These are phyloP conservation scores for Colletotrichum higginsianum DNA, from an alignment of 2,329 filamentous ascomycete genomes.

Conservation along the genomic window DNA sequence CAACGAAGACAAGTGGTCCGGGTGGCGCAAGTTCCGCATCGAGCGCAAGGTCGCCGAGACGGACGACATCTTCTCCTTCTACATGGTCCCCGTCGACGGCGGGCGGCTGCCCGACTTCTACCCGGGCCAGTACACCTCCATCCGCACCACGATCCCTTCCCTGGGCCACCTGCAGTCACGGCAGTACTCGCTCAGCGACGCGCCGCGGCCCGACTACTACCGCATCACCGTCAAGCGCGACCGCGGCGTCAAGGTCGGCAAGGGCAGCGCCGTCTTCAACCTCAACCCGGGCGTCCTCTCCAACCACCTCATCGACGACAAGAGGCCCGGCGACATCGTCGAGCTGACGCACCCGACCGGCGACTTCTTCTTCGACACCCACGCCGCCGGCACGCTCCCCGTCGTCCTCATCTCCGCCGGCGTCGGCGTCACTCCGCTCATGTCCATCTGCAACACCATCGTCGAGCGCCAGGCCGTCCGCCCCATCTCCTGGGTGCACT, in stretches of 20 bases:
- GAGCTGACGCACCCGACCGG: constrained; percentile 77
- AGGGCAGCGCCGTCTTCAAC: constrained; percentile 59
- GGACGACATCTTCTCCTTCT: constrained; percentile 79
- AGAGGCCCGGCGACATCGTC: constrained; percentile 73
- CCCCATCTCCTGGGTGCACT: constrained; percentile 73
- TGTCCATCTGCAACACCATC: constrained; percentile 72
- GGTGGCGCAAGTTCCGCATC: constrained; percentile 79
- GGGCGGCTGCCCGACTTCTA: constrained; percentile 73
- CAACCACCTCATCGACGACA: constrained; percentile 76
- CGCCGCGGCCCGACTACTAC: constrained; percentile 73
- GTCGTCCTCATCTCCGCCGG: constrained; percentile 75
- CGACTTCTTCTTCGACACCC: constrained; percentile 70
- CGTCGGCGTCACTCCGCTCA: constrained; percentile 72
- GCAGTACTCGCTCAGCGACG: constrained; percentile 81
- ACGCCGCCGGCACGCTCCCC: constrained; percentile 57
- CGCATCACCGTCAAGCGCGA: constrained; percentile 82
- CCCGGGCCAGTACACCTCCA: constrained; percentile 81
- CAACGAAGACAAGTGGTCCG: constrained; percentile 68
- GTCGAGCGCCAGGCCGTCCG: constrained; percentile 60
- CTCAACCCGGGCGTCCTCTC: constrained; percentile 76
- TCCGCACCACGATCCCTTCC: constrained; percentile 70
- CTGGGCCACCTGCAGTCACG: constrained; percentile 74
- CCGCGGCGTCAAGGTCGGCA: constrained; percentile 57
- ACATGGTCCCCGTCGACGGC: constrained; percentile 75
- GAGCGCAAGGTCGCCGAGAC: constrained; percentile 76